Base-by-base conservation (phyloP, 331 rosid genomes). In the Telfairia occidentalis region DNA sequence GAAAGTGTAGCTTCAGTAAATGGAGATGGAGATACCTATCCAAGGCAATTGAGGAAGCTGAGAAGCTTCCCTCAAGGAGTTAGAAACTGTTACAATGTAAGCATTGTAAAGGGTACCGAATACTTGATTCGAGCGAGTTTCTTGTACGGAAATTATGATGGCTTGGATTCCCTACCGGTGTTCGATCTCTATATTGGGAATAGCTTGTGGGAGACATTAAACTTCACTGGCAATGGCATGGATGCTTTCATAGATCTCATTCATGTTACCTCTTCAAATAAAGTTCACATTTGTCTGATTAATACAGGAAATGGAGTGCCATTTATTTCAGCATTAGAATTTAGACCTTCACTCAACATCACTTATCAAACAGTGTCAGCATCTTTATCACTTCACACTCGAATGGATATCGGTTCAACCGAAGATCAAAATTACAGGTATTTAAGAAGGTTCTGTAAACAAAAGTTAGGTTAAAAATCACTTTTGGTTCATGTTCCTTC, bases 261-360 rank as follows among this genome's bases (percentile, higher is more conserved):
- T 5, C 61, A 76, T 23, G 61, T 76, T 19, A 13, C 79, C 32
- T 46, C 79, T 1, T 43, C 72, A 34, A 46, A 34, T 30, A 21
- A 34, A 76, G 9, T 76, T 29, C 49, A 46, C 28, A 43, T 76
- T 7, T 76, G 79, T 32, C 50, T 76, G 30, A 63, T 76, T 49
- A 76, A 76, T 28, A 61, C 79, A 0, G 79, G 73, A 4, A 5
- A 45, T 13, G 79, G 79, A 32, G 70, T 42, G 21, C 79, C 79
- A 32, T 60, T 76, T 57, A 83, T 89, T 73, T 83, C 93, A 2
- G 85, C 77, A 4, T 40, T 88, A 6, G 90, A 88, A 71, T 52
- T 86, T 23, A 82, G 85, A 79, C 87, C 89, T 40, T 45, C 83
- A 5, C 21, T 9, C 19, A 63, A 71, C 73, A 1, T 63, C 11